Base-by-base conservation (phyloP, 78 protist species). In the Dictyostelium capitatum region DNA sequence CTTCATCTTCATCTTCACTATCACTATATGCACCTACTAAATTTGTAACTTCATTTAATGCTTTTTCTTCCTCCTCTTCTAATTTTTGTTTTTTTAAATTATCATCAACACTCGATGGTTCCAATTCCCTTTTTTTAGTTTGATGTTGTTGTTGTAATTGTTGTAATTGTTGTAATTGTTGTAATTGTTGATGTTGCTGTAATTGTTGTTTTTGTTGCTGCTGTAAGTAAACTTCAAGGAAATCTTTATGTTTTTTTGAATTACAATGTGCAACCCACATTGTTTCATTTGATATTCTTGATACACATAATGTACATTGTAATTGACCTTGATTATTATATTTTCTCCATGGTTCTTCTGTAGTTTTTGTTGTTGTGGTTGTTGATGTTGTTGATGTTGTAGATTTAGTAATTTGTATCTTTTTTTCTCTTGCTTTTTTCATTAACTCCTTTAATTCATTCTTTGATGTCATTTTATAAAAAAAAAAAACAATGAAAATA, bases 191-290 rank as follows among this genome's bases (percentile, higher is more conserved):
- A 47, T 37, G 89, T 64, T 59, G 74, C 47, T 64, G 87, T 64
- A 6, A 10, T 32, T 67, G 77, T 50, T 64, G 64, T 50, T 46
- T n/a, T 69, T 69, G 78, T 23, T 67, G 57, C 30, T 43, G 47
- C 30, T 50, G 46, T 9, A 50, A 4, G 15, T 67, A 67, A 17
- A 32, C 15, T 11, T 67, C 75, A 32, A 32, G 11, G 9, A 32
- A 32, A 8, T 69, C 81, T 41, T 51, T 50, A 72, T 83, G 90
- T 47, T 83, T 83, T n/a, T 69, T 72, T 30, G 90, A 83, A n/a
- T 83, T 83, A 51, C 81, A 72, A 43, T 83, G 90, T 14, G 72
- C 81, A 15, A 20, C 54, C 90, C 90, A 83, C 80, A 83, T 72
- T 20, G 80, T 53, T 50, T 83, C 90, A 54, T 41, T 83, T 48